A percentile compares a stretch with the other conserved stretches of the same genome.
phyloP scores from a whole-genome alignment of 148 eudicot genomes.

The Amaranthus hypochondriacus region DNA sequence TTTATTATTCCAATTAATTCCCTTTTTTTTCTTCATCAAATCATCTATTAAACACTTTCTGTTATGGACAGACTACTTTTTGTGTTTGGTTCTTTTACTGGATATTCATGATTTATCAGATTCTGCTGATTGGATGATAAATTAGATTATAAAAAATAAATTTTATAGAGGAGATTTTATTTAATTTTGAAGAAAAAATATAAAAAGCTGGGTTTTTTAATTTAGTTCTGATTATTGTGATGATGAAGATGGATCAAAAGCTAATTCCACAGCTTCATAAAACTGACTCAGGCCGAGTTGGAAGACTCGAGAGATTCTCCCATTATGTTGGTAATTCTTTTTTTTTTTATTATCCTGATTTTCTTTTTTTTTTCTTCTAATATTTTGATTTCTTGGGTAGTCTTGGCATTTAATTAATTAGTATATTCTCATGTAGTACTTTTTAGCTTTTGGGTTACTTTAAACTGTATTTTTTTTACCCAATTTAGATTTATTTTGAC shows the following conservation, averaged over 20 bases:
- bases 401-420: too few relatives aligned
- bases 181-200: neutral
- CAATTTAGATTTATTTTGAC: too few relatives aligned
- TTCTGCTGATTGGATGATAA: neutral
- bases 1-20: neutral
- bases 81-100: neutral
- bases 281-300: constrained; percentile 54
- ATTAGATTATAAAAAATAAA: too few relatives aligned
- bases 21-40: constrained; percentile 1
- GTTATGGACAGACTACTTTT: neutral
- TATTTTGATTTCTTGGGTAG: too few relatives aligned
- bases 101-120: neutral
- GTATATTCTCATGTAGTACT: too few relatives aligned
- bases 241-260: constrained; percentile 24
- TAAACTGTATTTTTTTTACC: too few relatives aligned
- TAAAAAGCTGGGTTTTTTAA: neutral
- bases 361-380: neutral
- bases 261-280: constrained; percentile 41
- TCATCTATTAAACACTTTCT: constrained; percentile 8
- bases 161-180: too few relatives aligned
- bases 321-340: constrained; percentile 63
- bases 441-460: too few relatives aligned
- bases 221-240: neutral
- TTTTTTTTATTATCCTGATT: neutral
- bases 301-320: constrained; percentile 68